These are phyloP conservation scores for Micractinium sp. DNA, from an alignment of 139 green algal species.

Conservation along the genomic window DNA sequence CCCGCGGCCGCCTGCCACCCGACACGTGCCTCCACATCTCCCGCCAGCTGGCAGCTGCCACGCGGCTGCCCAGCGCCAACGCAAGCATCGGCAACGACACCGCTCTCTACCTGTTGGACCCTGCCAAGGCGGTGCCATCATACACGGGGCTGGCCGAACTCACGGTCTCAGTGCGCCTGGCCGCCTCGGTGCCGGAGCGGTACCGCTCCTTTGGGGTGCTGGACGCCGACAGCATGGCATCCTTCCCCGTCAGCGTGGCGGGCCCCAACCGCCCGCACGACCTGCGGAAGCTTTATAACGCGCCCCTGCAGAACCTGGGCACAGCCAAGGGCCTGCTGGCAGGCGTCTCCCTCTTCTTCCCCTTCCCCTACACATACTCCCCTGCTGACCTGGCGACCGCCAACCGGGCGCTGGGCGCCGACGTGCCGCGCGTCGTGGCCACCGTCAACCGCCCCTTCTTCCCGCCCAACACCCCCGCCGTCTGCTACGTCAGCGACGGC, in stretches of 20 bases:
- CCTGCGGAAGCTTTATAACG: background rate
- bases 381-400: background rate
- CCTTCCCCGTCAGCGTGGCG: background rate
- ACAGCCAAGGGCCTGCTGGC: background rate
- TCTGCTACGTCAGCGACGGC: background rate
- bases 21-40: background rate
- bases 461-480: background rate
- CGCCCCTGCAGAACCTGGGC: background rate
- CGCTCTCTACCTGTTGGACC: background rate
- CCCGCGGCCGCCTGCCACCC: background rate
- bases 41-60: background rate
- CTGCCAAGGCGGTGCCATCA: background rate
- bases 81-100: background rate
- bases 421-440: background rate
- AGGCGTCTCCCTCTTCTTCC: background rate
- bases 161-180: background rate
- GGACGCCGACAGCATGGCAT: too few species aligned
- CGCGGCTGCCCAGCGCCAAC: background rate
- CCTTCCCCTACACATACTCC: background rate
- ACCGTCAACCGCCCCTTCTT: background rate
- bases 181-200: background rate
- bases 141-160: background rate
- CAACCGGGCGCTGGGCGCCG: background rate
- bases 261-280: background rate
- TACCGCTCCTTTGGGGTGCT: background rate